Evolutionary conservation across 371 early-diverging fungal genomes (phyloP).

Genomic region (Syncephalastrum sp.): DNA sequence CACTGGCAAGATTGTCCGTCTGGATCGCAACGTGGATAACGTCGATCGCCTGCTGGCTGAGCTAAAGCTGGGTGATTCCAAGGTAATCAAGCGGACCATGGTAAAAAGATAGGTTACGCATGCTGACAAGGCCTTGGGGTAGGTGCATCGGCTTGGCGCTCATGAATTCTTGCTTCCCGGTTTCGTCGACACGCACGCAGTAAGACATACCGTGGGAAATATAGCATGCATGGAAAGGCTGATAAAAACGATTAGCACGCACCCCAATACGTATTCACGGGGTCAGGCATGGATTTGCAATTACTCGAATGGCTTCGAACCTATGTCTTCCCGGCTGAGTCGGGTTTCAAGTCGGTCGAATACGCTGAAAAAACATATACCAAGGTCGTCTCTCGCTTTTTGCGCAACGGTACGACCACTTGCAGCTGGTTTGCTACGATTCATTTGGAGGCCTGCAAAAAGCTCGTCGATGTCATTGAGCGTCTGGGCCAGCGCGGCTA

Average conservation of each 20-base stretch:
- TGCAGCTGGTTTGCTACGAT: constrained; percentile 92
- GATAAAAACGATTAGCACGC: constrained; percentile 64
- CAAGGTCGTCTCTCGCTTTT: constrained; percentile 62
- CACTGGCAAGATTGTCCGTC: constrained; percentile 55
- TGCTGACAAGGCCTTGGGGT: constrained; percentile 14
- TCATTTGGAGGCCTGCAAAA: constrained; percentile 71
- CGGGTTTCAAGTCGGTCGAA: constrained; percentile 56
- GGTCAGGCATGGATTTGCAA: constrained; percentile 88
- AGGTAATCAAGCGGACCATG: constrained; percentile 6
- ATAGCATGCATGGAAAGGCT: background rate
- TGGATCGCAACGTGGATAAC: constrained; percentile 43
- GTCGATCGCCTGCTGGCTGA: constrained; percentile 21
- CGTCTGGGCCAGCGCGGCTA: constrained; percentile 84
- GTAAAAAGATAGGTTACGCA: background rate
- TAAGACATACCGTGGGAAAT: constrained; percentile 23
- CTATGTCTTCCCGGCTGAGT: constrained; percentile 86
- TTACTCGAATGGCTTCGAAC: constrained; percentile 85
- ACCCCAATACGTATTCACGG: constrained; percentile 90
- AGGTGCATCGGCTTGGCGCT: constrained; percentile 43
- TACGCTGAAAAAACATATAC: constrained; percentile 69
- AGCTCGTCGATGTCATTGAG: constrained; percentile 68
- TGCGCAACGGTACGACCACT: constrained; percentile 82
- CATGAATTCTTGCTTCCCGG: constrained; percentile 85
- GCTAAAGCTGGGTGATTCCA: constrained; percentile 7
- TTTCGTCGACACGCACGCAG: constrained; percentile 88